phyloP scores from a whole-genome alignment of 1,139 yeast species.

The Pichia sp. region DNA sequence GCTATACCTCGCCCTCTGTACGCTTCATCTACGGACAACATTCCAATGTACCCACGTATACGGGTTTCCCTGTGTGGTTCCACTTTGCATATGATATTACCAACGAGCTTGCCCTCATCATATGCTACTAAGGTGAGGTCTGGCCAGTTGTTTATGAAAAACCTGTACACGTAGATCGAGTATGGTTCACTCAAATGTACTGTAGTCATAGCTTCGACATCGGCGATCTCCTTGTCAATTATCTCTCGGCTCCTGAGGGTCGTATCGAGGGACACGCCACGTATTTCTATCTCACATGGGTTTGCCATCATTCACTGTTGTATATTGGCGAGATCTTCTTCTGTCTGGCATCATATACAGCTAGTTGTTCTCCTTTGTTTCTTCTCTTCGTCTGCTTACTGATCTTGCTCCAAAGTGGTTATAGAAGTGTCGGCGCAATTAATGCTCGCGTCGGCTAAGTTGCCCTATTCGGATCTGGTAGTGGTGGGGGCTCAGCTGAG shows the following conservation, averaged over 20 bases:
- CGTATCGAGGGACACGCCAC: constrained; percentile 20
- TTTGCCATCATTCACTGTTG: constrained; percentile 8
- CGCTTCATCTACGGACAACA: constrained; percentile 75
- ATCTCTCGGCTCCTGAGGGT: constrained; percentile 8
- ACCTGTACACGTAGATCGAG: constrained; percentile 62
- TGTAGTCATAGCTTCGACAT: constrained; percentile 38
- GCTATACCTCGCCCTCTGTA: constrained; percentile 82
- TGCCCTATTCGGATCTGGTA: too few species aligned
- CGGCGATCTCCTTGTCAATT: constrained; percentile 21
- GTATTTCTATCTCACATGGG: constrained; percentile 10
- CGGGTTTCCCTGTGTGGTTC: constrained; percentile 70
- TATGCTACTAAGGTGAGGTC: constrained; percentile 48
- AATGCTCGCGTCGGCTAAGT: too few species aligned
- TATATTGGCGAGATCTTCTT: too few species aligned
- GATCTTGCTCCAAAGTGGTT: too few species aligned
- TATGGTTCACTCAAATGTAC: constrained; percentile 66
- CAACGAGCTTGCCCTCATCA: constrained; percentile 44
- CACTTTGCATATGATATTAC: constrained; percentile 80
- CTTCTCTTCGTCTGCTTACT: too few species aligned
- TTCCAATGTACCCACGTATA: constrained; percentile 85
- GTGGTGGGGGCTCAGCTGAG: too few species aligned
- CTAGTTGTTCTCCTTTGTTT: too few species aligned
- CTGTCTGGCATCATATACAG: too few species aligned
- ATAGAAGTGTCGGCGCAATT: too few species aligned
- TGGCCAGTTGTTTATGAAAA: constrained; percentile 66